A percentile compares a stretch with the other conserved stretches of the same genome.
Conservation (phyloP, 2,329 filamentous ascomycete genomes). For the Sarocladiaceae sp. region DNA sequence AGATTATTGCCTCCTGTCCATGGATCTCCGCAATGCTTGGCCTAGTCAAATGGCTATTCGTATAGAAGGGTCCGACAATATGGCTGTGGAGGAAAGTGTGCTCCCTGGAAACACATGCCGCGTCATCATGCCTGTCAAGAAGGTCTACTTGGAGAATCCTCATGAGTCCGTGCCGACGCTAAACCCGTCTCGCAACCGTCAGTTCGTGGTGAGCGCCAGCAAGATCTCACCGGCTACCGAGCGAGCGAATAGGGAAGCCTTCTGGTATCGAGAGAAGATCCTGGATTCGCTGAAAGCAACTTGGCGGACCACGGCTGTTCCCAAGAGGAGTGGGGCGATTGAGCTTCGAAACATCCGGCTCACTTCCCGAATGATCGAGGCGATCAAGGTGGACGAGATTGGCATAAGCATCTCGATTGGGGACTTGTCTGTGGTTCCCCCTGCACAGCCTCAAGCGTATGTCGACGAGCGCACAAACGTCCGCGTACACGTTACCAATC, state of each 20-base stretch:
- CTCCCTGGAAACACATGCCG: constrained; percentile 68
- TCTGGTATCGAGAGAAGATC: constrained; percentile 86
- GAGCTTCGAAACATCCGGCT: constrained; percentile 75
- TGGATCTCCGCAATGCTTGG: constrained; percentile 90
- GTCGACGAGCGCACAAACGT: constrained; percentile 61
- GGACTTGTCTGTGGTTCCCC: constrained; percentile 18
- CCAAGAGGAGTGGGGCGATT: constrained; percentile 59
- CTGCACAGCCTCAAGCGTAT: constrained; percentile 21
- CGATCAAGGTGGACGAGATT: constrained; percentile 75
- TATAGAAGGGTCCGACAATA: constrained; percentile 49
- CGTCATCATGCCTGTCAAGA: constrained; percentile 69
- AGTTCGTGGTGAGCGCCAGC: constrained; percentile 82
- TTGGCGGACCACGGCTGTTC: constrained; percentile 59
- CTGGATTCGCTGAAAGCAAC: constrained; percentile 65
- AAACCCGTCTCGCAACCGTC: constrained; percentile 77
- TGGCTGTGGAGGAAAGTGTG: constrained; percentile 50
- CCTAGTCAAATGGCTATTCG: constrained; percentile 70
- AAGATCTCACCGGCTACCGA: constrained; percentile 78
- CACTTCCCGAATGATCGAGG: constrained; percentile 75
- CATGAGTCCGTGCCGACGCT: constrained; percentile 75
- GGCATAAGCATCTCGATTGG: constrained; percentile 59
- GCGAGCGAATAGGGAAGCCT: constrained; percentile 72
- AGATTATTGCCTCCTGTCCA: constrained; percentile 71
- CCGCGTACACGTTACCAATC: constrained; percentile 69
- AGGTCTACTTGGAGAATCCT: constrained; percentile 72